Base-by-base conservation (phyloP, 2,329 filamentous ascomycete species). In the Decorospora gaudefroyi region DNA sequence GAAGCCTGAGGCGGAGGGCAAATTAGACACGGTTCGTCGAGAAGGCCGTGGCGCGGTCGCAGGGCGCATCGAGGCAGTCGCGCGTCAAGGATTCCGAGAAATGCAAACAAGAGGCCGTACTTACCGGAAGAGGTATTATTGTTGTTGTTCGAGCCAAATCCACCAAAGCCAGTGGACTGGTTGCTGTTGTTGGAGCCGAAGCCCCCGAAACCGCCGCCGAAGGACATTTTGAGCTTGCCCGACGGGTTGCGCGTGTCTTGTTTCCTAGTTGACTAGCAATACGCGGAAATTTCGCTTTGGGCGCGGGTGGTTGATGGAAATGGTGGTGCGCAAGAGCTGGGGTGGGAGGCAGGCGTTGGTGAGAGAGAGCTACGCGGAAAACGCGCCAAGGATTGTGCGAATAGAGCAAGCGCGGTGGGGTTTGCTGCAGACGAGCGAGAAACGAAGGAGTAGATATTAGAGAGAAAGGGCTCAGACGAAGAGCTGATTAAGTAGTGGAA, bases 71-170 rank as follows among this genome's bases (percentile, higher is more conserved):
- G 46, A 53, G 45, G 66, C 62, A 41, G 52, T 47, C 45, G 61
- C 59, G 46, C 53, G 56, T 51, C 23, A 55, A 47, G 37, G 35
- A 18, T 30, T 30, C 45, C 45, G 46, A 27, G 26, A 41, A 32
- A 18, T 34, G 15, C 53, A 49, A 51, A 57, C 37, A 51, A 53
- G 55, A 57, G 32, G 44, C 18, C 50, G 48, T 59, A 77, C 79
- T 67, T 82, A 85, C 82, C 80, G 71, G 76, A 64, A 51, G 64
- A 67, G 23, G 31, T 57, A 51, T 65, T 57, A 51, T 65, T 70
- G 42, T 57, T 62, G 55, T 55, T 69, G 31, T 16, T 43, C 13
- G 71, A 57, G 17, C 74, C 74, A 62, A 76, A 76, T 42, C 72
- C 73, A 45, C 64, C 73, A 61, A 67, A 68, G 51, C 55, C 54